Evolutionary conservation across 345 rosid genomes (phyloP).

Genomic region (Ricinus communis): DNA sequence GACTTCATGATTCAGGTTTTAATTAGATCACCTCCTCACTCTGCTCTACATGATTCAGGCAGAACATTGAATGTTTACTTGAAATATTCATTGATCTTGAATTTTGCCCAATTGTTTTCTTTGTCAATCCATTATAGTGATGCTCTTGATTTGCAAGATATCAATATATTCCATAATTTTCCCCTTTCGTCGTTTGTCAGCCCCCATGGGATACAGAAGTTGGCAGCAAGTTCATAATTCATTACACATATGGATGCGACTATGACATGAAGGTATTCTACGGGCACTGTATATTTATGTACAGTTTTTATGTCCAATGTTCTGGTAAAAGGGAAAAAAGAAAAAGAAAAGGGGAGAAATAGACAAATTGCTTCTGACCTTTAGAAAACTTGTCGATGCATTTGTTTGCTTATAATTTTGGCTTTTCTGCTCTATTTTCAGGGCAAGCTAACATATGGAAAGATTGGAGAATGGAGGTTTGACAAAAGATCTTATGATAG

Average conservation of each 20-base stretch:
- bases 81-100: background rate
- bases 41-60: slow-evolving; percentile 11
- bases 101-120: background rate
- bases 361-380: slow-evolving; percentile 13
- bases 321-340: background rate
- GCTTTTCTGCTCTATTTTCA: slow-evolving; percentile 27
- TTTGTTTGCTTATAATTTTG: background rate
- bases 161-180: slow-evolving; percentile 13
- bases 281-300: background rate
- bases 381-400: too few relatives aligned
- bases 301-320: background rate
- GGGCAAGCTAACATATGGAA: slow-evolving; percentile 90
- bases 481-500: slow-evolving; percentile 78
- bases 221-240: slow-evolving; percentile 83
- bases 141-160: background rate
- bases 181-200: slow-evolving; percentile 46
- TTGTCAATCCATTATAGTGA: background rate
- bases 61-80: background rate
- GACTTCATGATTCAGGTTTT: slow-evolving; percentile 98
- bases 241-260: slow-evolving; percentile 96
- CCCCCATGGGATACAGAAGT: slow-evolving; percentile 98
- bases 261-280: slow-evolving; percentile 76
- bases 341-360: background rate
- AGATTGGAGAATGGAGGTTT: slow-evolving; percentile 94
- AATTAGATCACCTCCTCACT: background rate